Percentiles rank a stretch among this genome's conserved stretches.
These are phyloP conservation scores for Jamesozyma lodderae DNA, from an alignment of 805 yeast species.

Conservation along the genomic window DNA sequence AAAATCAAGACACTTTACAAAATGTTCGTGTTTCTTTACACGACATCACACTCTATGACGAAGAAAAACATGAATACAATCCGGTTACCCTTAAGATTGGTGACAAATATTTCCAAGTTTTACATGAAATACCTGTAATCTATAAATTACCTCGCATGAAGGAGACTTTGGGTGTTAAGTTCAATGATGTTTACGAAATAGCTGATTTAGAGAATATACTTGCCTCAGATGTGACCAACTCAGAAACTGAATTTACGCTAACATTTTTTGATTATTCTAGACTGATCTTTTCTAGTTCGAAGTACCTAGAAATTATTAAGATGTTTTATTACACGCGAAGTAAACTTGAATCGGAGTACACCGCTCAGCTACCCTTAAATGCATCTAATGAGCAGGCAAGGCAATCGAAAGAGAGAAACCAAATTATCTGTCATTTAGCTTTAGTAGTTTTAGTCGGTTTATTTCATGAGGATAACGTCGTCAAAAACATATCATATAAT, in stretches of 20 bases:
- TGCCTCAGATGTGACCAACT: constrained; percentile 35
- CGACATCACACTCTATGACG: constrained; percentile 44
- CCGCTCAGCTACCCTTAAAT: constrained; percentile 6
- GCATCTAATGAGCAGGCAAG: constrained; percentile 1
- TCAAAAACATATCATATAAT: constrained; percentile 53
- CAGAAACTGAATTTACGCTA: constrained; percentile 41
- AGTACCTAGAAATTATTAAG: constrained; percentile 54
- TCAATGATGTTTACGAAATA: constrained; percentile 36
- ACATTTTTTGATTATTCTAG: constrained; percentile 28
- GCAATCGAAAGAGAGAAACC: constrained; percentile 23
- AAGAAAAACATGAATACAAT: constrained; percentile 36
- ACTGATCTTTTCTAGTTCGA: constrained; percentile 36
- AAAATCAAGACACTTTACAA: constrained; percentile 32
- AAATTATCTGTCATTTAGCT: constrained; percentile 48
- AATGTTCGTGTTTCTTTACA: constrained; percentile 42
- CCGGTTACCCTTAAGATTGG: constrained; percentile 61
- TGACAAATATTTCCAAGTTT: constrained; percentile 50
- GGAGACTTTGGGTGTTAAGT: constrained; percentile 27
- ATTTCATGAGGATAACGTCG: constrained; percentile 44
- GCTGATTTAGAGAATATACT: constrained; percentile 33
- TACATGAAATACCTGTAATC: constrained; percentile 34
- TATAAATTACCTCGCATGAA: constrained; percentile 25
- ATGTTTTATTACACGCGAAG: constrained; percentile 56
- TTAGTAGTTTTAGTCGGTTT: constrained; percentile 60
- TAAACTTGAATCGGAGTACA: constrained; percentile 33